Conservation (phyloP, 1,284 basidiomycete genomes). For the Pseudozyma thailandica region DNA sequence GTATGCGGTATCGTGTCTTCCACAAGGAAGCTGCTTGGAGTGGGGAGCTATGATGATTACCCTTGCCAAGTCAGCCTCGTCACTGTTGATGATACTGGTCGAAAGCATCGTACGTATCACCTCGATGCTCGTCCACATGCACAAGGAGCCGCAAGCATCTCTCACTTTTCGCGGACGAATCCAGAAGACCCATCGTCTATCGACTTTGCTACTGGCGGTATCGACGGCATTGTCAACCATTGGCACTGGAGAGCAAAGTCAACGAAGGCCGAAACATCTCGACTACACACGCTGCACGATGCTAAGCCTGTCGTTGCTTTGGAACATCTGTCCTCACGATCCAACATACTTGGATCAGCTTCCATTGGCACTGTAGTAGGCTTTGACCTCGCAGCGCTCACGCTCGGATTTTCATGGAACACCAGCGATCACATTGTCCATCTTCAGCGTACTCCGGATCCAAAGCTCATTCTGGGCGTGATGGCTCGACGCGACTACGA, state of each 20-base stretch:
- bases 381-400: constrained; percentile 28
- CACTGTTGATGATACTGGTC: constrained; percentile 17
- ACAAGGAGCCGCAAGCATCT: constrained; percentile 27
- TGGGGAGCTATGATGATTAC: constrained; percentile 25
- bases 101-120: constrained; percentile 24
- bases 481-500: constrained; percentile 41
- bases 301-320: constrained; percentile 27
- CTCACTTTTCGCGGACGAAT: constrained; percentile 35
- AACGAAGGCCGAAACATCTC: constrained; percentile 6
- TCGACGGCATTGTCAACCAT: constrained; percentile 42
- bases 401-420: constrained; percentile 36
- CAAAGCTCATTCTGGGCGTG: constrained; percentile 35
- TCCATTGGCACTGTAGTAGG: constrained; percentile 36
- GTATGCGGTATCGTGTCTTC: constrained; percentile 43
- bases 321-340: constrained; percentile 23
- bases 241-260: constrained; percentile 34
- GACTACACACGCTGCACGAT: constrained; percentile 39
- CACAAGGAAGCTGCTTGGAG: constrained; percentile 26
- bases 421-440: constrained; percentile 46
- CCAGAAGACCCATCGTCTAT: constrained; percentile 20
- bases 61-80: constrained; percentile 43
- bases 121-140: constrained; percentile 36
- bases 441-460: constrained; percentile 38
- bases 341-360: constrained; percentile 27
- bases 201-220: constrained; percentile 47